phyloP scores from a whole-genome alignment of 169 alveolate genomes.

The Besnoitia besnoiti region DNA sequence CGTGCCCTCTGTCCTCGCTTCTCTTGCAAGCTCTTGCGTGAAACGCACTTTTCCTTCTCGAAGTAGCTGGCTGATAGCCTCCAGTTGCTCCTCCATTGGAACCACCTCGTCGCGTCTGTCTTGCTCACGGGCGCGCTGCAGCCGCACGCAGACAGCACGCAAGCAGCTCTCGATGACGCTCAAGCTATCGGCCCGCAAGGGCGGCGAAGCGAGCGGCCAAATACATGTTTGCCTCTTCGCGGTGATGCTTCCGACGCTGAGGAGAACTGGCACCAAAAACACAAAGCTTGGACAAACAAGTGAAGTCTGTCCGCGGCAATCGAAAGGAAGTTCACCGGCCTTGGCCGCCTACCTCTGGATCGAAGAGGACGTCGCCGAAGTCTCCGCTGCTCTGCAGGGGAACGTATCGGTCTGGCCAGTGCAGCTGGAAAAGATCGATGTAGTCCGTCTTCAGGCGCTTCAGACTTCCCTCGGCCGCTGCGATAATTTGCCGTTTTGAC shows the following conservation, averaged over 20 bases:
- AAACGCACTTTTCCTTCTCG: slow-evolving; percentile 78
- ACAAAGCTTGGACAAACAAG: not conserved
- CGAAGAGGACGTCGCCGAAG: slow-evolving; percentile 78
- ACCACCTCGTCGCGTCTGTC: not conserved
- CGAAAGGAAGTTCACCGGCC: not conserved
- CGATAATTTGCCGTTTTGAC: slow-evolving; percentile 71
- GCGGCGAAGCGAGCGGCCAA: too few relatives aligned
- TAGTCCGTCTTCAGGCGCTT: slow-evolving; percentile 78
- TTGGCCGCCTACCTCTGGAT: slow-evolving; percentile 53
- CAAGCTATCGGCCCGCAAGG: too few relatives aligned
- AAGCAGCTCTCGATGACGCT: too few relatives aligned
- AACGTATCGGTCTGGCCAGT: slow-evolving; percentile 87
- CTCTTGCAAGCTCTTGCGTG: not conserved
- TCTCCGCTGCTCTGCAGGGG: slow-evolving; percentile 82
- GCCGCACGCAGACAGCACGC: not conserved
- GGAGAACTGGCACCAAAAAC: not conserved
- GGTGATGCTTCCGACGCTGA: not conserved
- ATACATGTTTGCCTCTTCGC: too few relatives aligned
- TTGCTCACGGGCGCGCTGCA: not conserved
- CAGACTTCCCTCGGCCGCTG: slow-evolving; percentile 80
- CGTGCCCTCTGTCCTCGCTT: too few relatives aligned
- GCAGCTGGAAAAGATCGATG: slow-evolving; percentile 83
- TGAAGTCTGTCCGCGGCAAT: not conserved
- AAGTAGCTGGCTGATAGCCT: slow-evolving; percentile 77
- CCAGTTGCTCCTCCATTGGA: slow-evolving; percentile 81